Evolutionary conservation across 2,329 filamentous ascomycete species (phyloP).

Genomic region (Neonectria faginata): DNA sequence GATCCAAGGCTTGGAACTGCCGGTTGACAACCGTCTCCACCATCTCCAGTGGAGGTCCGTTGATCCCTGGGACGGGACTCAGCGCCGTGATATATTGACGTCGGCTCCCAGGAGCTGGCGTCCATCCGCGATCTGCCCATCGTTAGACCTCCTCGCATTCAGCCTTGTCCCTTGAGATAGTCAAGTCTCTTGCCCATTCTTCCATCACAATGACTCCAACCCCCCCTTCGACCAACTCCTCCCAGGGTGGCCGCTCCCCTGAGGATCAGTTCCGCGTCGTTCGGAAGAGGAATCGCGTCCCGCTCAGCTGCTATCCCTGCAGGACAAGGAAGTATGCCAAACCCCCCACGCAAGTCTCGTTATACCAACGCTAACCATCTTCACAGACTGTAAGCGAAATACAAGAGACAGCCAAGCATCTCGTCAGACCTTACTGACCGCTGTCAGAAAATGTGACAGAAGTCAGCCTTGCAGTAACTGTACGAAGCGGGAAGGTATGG

Average conservation of each 20-base stretch:
- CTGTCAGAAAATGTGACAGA: conserved; percentile 88
- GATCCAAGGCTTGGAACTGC: conserved; percentile 3
- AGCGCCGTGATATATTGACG: conserved; percentile 44
- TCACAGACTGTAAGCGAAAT: conserved; percentile 52
- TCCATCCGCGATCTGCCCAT: conserved; percentile 22
- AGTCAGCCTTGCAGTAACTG: conserved; percentile 94
- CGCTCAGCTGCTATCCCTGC: conserved; percentile 91
- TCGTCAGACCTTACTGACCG: conserved; percentile 28
- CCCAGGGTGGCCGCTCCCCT: conserved; percentile 80
- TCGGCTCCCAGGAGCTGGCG: conserved; percentile 37
- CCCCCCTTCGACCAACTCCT: conserved; percentile 81
- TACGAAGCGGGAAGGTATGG: conserved; percentile 86
- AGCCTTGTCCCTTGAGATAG: conserved; percentile 41
- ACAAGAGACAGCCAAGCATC: conserved; percentile 2
- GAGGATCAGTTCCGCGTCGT: conserved; percentile 90
- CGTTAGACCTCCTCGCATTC: conserved; percentile 30
- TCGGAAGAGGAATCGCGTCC: conserved; percentile 90
- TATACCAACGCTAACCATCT: conserved; percentile 48
- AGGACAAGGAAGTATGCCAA: conserved; percentile 86
- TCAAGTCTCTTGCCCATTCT: conserved; percentile 38
- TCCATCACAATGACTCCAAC: conserved; percentile 74
- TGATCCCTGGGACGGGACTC: conserved; percentile 17
- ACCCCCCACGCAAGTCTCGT: conserved; percentile 27
- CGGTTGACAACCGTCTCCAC: conserved; percentile 5
- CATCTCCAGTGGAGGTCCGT: conserved; percentile 4